Evolutionary conservation across 2,329 filamentous ascomycete genomes (phyloP).

Genomic region (Pseudonectria foliicola): DNA sequence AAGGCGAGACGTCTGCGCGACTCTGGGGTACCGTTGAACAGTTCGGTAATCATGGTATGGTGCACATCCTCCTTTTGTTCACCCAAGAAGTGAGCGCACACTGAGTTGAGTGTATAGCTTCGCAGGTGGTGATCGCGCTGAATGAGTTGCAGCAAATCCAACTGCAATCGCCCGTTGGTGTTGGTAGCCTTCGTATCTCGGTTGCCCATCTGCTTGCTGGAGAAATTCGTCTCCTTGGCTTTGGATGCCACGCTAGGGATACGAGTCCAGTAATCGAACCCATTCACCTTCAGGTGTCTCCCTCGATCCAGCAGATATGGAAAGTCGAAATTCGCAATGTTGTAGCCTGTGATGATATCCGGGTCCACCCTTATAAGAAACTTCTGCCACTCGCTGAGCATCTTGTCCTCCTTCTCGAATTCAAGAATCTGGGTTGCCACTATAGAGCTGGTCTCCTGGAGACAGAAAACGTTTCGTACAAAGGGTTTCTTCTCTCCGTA

Average conservation of each 20-base stretch:
- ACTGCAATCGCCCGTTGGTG: constrained; percentile 84
- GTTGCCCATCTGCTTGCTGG: constrained; percentile 97
- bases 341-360: constrained; percentile 98
- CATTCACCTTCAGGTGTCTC: constrained; percentile 68
- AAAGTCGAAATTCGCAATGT: constrained; percentile 98
- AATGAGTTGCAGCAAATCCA: constrained; percentile 90
- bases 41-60: constrained; percentile 97
- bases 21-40: constrained; percentile 94
- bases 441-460: constrained; percentile 87
- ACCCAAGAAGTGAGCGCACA: constrained; percentile 87
- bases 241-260: constrained; percentile 64
- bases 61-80: constrained; percentile 99
- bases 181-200: constrained; percentile 92
- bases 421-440: constrained; percentile 90
- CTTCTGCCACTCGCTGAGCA: constrained; percentile 88
- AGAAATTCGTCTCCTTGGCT: constrained; percentile 76
- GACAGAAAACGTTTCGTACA: constrained; percentile 89
- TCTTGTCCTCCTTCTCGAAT: constrained; percentile 72
- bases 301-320: constrained; percentile 89
- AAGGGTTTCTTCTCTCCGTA: constrained; percentile 97
- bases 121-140: constrained; percentile 91
- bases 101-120: constrained; percentile 96
- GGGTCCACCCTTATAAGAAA: constrained; percentile 88
- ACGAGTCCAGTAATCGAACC: constrained; percentile 84
- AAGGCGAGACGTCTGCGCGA: constrained; percentile 84